Evolutionary conservation across 768 basidiomycete genomes (phyloP), one percentile per base, ranked within the genome.

Genomic region (Psilocybe azurescens): DNA sequence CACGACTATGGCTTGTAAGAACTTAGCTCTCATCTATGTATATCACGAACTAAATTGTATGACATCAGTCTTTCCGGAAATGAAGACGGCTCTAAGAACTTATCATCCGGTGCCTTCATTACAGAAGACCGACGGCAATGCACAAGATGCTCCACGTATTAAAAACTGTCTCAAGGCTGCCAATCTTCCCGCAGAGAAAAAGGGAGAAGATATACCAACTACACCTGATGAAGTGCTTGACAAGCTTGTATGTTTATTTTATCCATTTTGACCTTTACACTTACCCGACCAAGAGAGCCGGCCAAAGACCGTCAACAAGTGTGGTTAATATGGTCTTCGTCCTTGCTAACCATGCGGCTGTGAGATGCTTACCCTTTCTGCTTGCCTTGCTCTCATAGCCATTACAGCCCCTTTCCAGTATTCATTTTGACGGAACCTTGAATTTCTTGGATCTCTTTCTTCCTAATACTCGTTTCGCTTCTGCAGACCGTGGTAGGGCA

Each of bases 61-160:
- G 68, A 68, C 70, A 70, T 66, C 55, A 94, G 92, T 95, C 78
- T 94, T 94, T 73, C 93, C 93, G 59, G 93, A 94, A 79, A 95
- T 95, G 94, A 91, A 93, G 75, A 95, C 94, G 5, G 90, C 92
- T 18, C 79, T 95, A 58, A 81, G 94, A 70, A 93, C 92, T 57
- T 95, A 95, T 74, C 94, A 95, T 69, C 93, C 94, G 30, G 87
- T 94, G n/a, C 94, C 94, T 9, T 90, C 90, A 32, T 78, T 95
- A 29, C 94, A 95, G 72, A 92, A 91, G 78, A 92, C 93, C 14
- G 89, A 90, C 66, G 91, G 90, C 16, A 94, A 94, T 73, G 86
- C 93, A 6, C 93, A 95, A 73, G 94, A 96, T 73, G 94, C 94
- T 44, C 94, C 94, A 20, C 86, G 94, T 62, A 93, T 96, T 75